Percentiles rank a stretch among this genome's conserved stretches.
Conservation (phyloP, 805 yeast genomes). For the Saccharomycopsis malanga region DNA sequence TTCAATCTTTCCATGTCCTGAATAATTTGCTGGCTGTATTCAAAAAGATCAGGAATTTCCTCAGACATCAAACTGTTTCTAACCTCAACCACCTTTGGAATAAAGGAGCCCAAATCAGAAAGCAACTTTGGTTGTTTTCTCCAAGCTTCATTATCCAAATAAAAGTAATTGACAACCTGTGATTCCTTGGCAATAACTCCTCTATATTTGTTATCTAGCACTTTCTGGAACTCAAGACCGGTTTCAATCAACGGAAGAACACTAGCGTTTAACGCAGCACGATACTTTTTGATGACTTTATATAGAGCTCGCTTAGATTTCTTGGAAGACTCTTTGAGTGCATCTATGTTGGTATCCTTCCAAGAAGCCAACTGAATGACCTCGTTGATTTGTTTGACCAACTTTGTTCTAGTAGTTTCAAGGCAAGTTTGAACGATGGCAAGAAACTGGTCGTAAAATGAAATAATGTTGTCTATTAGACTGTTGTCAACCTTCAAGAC, state of each 20-base stretch:
- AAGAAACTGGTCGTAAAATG: conserved; percentile 62
- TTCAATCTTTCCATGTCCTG: conserved; percentile 51
- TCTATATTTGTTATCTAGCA: conserved; percentile 13
- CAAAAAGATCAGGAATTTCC: conserved; percentile 12
- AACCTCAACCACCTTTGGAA: conserved; percentile 26
- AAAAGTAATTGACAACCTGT: conserved; percentile 14
- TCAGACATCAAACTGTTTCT: conserved; percentile 11
- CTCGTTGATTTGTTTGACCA: conserved; percentile 78
- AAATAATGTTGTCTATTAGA: conserved; percentile 46
- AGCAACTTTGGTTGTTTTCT: conserved; percentile 9
- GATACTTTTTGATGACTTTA: conserved; percentile 76
- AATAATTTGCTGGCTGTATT: conserved; percentile 24
- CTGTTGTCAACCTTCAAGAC: conserved; percentile 27
- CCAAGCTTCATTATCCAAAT: conserved; percentile 4
- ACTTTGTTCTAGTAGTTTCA: conserved; percentile 37
- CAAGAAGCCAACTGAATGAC: conserved; percentile 87
- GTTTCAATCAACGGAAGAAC: conserved; percentile 51
- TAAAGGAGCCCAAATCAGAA: conserved; percentile 40
- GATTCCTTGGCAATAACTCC: conserved; percentile 14
- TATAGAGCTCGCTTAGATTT: conserved; percentile 79
- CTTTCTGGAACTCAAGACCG: conserved; percentile 38
- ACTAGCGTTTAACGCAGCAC: conserved; percentile 48
- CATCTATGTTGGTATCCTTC: conserved; percentile 93
- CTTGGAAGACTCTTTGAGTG: conserved; percentile 88
- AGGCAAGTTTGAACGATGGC: conserved; percentile 43